phyloP scores from a whole-genome alignment of 306 rosid genomes.

The Cucurbita maxima region DNA sequence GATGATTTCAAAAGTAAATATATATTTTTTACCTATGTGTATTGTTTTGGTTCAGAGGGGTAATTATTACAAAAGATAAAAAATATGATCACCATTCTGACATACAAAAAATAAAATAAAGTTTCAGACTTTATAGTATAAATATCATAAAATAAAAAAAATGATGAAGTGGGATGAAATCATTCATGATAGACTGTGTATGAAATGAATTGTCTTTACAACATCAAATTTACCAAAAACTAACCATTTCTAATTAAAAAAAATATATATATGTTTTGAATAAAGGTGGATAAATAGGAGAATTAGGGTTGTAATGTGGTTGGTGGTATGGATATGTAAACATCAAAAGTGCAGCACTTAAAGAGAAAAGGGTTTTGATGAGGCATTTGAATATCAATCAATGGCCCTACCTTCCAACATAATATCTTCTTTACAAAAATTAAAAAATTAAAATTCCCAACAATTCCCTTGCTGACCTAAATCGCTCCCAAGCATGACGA shows the following conservation, averaged over 20 bases:
- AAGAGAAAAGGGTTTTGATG: background rate
- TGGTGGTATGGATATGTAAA: constrained; percentile 3
- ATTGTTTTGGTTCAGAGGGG: too few relatives aligned
- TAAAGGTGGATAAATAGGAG: too few relatives aligned
- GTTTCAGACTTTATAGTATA: background rate
- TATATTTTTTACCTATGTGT: too few relatives aligned
- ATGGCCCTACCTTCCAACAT: background rate
- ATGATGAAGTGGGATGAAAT: background rate
- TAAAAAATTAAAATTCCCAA: background rate
- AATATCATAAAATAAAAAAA: too few relatives aligned
- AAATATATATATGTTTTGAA: too few relatives aligned
- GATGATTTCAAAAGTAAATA: too few relatives aligned
- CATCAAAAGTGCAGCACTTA: background rate
- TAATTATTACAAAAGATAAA: too few relatives aligned
- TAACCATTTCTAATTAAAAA: too few relatives aligned
- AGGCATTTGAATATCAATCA: background rate
- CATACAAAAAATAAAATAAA: too few relatives aligned
- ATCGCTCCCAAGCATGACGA: constrained; percentile 1
- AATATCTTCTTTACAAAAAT: background rate
- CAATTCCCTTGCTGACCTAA: background rate
- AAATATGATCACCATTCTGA: too few relatives aligned
- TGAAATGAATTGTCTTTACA: too few relatives aligned
- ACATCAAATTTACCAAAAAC: too few relatives aligned
- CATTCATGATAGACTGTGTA: background rate
- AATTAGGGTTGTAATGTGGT: background rate